These are phyloP conservation scores for Solanum chilense DNA, from an alignment of 257 asterid genomes.

Conservation along the genomic window DNA sequence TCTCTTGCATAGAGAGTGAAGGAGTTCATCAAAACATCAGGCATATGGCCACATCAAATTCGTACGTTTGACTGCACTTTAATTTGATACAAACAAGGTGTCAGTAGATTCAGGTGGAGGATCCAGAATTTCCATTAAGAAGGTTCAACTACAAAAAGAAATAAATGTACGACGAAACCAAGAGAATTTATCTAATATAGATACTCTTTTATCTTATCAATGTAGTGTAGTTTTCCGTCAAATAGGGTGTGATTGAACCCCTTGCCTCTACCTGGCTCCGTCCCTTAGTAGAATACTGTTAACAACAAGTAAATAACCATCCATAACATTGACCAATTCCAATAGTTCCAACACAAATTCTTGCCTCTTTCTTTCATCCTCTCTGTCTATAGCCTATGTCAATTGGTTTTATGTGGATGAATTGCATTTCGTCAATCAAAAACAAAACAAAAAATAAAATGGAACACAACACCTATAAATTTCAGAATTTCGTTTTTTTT, in stretches of 20 bases:
- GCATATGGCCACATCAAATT: neutral
- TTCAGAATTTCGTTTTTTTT: neutral
- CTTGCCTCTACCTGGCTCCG: neutral
- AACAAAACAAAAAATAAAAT: neutral
- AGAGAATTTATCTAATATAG: neutral
- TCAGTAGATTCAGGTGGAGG: neutral
- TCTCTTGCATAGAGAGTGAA: slow-evolving; percentile 19
- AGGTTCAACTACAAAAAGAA: neutral
- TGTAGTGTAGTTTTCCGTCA: neutral
- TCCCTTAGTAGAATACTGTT: neutral
- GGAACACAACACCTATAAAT: neutral
- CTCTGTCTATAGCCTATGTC: neutral
- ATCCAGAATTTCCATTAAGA: neutral
- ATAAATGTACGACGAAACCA: neutral
- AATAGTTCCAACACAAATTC: neutral
- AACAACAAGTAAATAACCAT: neutral
- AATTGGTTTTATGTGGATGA: neutral
- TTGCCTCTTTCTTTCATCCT: neutral
- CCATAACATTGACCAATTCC: neutral
- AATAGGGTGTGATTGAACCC: neutral
- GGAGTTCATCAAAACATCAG: slow-evolving; percentile 3
- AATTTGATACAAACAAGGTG: neutral
- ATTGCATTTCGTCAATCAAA: neutral
- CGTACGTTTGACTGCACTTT: neutral
- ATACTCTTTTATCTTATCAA: too few species aligned